Evolutionary conservation across 2,329 filamentous ascomycete genomes (phyloP), one percentile per base, ranked within the genome.

Genomic region (Pseudopithomyces chartarum): DNA sequence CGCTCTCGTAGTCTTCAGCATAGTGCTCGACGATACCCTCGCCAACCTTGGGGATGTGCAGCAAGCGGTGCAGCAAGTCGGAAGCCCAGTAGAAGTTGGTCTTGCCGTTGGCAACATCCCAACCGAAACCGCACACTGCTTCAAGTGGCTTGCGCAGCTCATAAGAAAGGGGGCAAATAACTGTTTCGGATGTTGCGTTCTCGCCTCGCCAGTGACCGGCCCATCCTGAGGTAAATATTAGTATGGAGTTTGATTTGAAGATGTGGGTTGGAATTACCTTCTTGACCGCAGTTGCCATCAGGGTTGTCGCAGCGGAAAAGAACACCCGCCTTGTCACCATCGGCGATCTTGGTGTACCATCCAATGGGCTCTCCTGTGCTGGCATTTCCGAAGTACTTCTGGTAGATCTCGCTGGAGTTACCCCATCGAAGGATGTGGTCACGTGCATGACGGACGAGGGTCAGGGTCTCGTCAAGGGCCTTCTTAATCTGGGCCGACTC

Each of bases 221-320:
- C 82, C 84, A 90, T 50, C 78, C 86, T 89, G 33, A 5, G 11
- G 5, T 40, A 8, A 19, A 34, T 29, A 26, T 59, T 36, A 50
- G 50, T 59, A 33, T 15, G 20, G 1, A 55, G 50, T 48, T 19
- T 20, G 4, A 52, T 13, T 10, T 22, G 3, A 17, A 10, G 13
- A 19, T 12, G 2, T 47, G 2, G 7, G 4, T 1, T 1, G 1
- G 3, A 51, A 61, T 51, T 64, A 75, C 73, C 69, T 20, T 65
- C 57, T 34, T 73, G 66, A 4, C 45, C 60, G 56, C 88, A 90
- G 76, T 90, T 90, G 19, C 80, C 76, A 63, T 90, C 88, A 0
- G 85, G 82, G 61, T 90, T 85, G 58, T 91, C 88, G 63, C 88
- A 90, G 19, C 87, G 84, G 79, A 90, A 90, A 17, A 86, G 68